These are phyloP conservation scores for Aspergillus homomorphus DNA, from an alignment of 495 filamentous ascomycete species.

Conservation along the genomic window DNA sequence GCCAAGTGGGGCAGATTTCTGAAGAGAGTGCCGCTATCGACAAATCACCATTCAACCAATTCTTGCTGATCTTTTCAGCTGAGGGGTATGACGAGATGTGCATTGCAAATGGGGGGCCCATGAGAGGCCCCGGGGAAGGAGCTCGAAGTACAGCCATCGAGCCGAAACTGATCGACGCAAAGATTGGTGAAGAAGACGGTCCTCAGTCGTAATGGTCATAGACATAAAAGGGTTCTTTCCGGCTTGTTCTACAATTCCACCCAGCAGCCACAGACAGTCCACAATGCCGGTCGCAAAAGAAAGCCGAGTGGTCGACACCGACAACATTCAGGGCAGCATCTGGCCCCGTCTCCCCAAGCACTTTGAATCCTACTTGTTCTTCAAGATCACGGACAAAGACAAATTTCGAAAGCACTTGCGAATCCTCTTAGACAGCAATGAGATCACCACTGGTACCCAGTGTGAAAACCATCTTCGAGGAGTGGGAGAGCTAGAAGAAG, in stretches of 20 bases:
- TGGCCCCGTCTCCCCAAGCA: slow-evolving; percentile 34
- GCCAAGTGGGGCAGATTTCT: background rate
- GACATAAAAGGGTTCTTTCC: slow-evolving; percentile 4
- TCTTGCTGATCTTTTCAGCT: background rate
- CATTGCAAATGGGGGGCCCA: background rate
- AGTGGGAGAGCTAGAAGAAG: background rate
- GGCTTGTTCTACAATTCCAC: background rate
- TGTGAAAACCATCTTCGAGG: background rate
- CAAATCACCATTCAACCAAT: background rate
- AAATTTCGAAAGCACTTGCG: slow-evolving; percentile 27
- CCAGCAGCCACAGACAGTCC: background rate
- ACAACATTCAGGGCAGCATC: slow-evolving; percentile 21
- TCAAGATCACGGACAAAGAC: slow-evolving; percentile 25
- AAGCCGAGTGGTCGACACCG: background rate
- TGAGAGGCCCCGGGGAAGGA: background rate
- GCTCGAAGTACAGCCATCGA: background rate
- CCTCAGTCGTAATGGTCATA: background rate
- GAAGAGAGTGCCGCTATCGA: background rate
- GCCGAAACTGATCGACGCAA: background rate
- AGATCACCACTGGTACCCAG: slow-evolving; percentile 18
- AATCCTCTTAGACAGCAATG: slow-evolving; percentile 9
- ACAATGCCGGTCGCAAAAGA: background rate
- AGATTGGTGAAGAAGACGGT: background rate
- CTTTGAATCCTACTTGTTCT: slow-evolving; percentile 30
- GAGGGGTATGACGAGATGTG: background rate